Base-by-base conservation (phyloP, 129 eudicot species). In the Silybum marianum region DNA sequence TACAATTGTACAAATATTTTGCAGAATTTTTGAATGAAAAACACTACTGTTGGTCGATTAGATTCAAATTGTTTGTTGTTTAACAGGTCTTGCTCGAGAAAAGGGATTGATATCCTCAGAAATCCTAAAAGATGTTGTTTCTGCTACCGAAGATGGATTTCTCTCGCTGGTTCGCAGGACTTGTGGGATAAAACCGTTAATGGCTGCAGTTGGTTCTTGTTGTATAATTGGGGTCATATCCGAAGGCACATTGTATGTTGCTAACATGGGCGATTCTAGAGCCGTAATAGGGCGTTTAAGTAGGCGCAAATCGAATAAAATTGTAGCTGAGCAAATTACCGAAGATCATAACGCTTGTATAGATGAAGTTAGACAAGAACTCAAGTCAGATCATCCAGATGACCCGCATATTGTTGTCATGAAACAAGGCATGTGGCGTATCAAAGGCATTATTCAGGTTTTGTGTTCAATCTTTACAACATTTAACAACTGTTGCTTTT, bases 401-500 rank as follows among this genome's bases (percentile, higher is more conserved):
- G 93, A 88, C 84, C 83, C 98, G 0, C 80, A 85, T 78, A 87
- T 94, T n/a, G 87, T 90, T 12, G 89, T 90, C 71, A 74, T 80
- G 86, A 88, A 84, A 78, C 81, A 88, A 23, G 93, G 93, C 36
- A 90, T 81, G 7, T 94, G 98, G 97, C 95, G 95, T 23, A 79
- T 94, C 46, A 94, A 94, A 83, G 92, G 97, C 88, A 88, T 94
- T 66, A 91, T 91, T 80, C 98, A 94, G 98, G 98, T 93, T 71
- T 70, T n/a, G 10, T 76, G 3, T 26, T 66, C 69, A 7, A 67
- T 75, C 73, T 6, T 65, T 72, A 24, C 30, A 2, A 34, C 46
- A 42, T 66, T 36, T 40, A 5, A 34, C 51, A 32, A 46, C 8
- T 42, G 76, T 14, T 77, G 51, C 32, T 22, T 44, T 67, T 54